Base-by-base conservation (phyloP, 1,284 basidiomycete genomes). In the Ceratobasidium sp. region DNA sequence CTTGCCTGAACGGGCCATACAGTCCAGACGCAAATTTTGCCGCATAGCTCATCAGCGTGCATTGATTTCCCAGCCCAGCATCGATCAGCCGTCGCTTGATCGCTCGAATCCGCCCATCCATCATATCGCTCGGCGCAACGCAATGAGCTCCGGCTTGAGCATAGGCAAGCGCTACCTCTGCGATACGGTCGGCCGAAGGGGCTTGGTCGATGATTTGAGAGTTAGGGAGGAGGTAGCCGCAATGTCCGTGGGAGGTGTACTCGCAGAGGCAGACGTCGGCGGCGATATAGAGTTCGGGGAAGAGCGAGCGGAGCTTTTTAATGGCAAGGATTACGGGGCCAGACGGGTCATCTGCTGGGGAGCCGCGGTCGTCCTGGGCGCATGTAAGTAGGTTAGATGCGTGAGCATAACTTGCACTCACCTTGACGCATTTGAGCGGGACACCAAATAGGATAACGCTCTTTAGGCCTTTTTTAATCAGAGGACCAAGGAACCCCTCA, bases 81-180 rank as follows among this genome's bases (percentile, higher is more conserved):
- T 94, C 90, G 75, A 98, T 93, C 74, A 99, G 86, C 0, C 87
- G 89, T 50, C 89, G 86, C 84, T 99, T 99, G 84, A 99, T 99
- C 9, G 91, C 90, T 75, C 89, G 90, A 76, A 99, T 91, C 29
- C 97, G 87, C 0, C 97, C 97, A 81, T 99, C 98, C 97, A 99
- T 99, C 98, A 99, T 99, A 83, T 99, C 98, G 81, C 95, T 98
- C 1, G 98, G 98, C 1, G 98, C 98, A 75, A 99, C 97, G 80
- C 96, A 97, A 83, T 99, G 95, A 0, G 96, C 98, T 14, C 98
- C 98, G 0, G 97, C 98, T 76, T 88, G 87, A 1, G 97, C 97
- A 79, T 99, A 99, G 79, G 89, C 91, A 62, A 99, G 86, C 0
- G 98, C 96, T 24, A 99, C 97, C 80, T 98, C 87, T 0, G 95